Percentiles rank a stretch among this genome's conserved stretches.
Evolutionary conservation across 73 alveolate genomes (phyloP).

Genomic region (Uronychia setigera): DNA sequence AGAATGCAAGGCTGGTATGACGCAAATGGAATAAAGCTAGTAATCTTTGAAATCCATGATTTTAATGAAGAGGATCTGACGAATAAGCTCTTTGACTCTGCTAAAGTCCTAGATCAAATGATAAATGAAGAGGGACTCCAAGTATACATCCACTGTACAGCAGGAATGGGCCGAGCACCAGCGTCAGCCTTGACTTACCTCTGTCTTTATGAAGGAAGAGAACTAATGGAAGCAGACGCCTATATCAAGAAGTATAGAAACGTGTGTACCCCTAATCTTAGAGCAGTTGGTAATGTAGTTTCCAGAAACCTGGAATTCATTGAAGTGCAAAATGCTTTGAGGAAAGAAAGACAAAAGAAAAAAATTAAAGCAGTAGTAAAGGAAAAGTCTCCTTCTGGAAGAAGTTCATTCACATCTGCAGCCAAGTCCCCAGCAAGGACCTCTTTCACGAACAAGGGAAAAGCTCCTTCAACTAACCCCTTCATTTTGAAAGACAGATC

Average conservation of each 20-base stretch:
- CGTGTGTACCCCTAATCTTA: conserved; percentile 46
- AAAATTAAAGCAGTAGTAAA: too few relatives aligned
- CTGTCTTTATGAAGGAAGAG: conserved; percentile 67
- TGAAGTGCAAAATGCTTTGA: too few relatives aligned
- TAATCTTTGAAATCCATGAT: conserved; percentile 78
- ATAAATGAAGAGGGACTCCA: conserved; percentile 50
- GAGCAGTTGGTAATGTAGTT: conserved; percentile 43
- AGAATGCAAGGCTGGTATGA: conserved; percentile 43
- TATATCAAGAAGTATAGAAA: conserved; percentile 65
- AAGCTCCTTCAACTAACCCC: too few relatives aligned
- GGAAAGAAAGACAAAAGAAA: too few relatives aligned
- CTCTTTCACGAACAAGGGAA: too few relatives aligned
- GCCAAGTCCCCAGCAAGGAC: too few relatives aligned
- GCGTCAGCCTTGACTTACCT: conserved; percentile 73
- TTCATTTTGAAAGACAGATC: too few relatives aligned
- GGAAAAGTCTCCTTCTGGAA: too few relatives aligned
- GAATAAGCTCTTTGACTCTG: conserved; percentile 69
- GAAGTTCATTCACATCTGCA: too few relatives aligned
- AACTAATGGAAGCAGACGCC: conserved; percentile 65
- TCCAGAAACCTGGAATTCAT: too few relatives aligned
- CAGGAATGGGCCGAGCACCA: conserved; percentile 91
- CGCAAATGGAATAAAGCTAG: conserved; percentile 55
- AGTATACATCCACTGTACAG: conserved; percentile 87
- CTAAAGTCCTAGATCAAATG: conserved; percentile 62
- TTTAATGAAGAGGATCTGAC: conserved; percentile 62